A percentile compares a stretch with the other conserved stretches of the same genome.
Evolutionary conservation across 345 rosid species (phyloP).

Genomic region (Hibiscus syriacus): DNA sequence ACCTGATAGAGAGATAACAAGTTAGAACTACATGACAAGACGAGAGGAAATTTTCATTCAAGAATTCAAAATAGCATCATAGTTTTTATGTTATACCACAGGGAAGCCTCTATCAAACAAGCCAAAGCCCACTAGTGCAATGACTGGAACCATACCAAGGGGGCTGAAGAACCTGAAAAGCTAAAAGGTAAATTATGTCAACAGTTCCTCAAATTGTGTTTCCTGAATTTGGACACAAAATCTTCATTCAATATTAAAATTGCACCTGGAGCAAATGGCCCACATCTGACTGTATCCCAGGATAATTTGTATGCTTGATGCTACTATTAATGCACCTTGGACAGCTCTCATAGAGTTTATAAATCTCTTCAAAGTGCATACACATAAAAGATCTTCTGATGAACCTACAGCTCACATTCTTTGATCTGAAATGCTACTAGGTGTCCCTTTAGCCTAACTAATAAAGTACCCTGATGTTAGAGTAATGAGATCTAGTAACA

Average conservation of each 20-base stretch:
- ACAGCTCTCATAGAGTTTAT: constrained; percentile 92
- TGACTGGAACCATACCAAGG: constrained; percentile 96
- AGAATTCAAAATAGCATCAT: constrained; percentile 2
- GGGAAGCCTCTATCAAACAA: constrained; percentile 98
- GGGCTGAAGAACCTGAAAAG: constrained; percentile 92
- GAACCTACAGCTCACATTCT: not conserved
- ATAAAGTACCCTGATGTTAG: not conserved
- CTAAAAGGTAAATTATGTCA: not conserved
- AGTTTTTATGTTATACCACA: constrained; percentile 40
- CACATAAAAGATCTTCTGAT: not conserved
- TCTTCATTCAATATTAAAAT: not conserved
- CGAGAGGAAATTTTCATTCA: not conserved
- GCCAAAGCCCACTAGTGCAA: constrained; percentile 87
- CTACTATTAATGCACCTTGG: constrained; percentile 93
- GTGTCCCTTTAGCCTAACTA: not conserved
- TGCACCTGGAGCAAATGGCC: constrained; percentile 94
- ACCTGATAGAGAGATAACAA: constrained; percentile 35
- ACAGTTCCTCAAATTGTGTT: not conserved
- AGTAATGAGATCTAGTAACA: not conserved
- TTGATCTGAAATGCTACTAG: not conserved
- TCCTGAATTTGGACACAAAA: not conserved
- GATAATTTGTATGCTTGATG: constrained; percentile 92
- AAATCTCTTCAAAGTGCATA: constrained; percentile 51
- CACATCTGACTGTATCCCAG: constrained; percentile 95
- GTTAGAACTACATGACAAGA: not conserved